phyloP scores from a whole-genome alignment of 2,329 filamentous ascomycete genomes.

The Iodosphaeria phyllophila region DNA sequence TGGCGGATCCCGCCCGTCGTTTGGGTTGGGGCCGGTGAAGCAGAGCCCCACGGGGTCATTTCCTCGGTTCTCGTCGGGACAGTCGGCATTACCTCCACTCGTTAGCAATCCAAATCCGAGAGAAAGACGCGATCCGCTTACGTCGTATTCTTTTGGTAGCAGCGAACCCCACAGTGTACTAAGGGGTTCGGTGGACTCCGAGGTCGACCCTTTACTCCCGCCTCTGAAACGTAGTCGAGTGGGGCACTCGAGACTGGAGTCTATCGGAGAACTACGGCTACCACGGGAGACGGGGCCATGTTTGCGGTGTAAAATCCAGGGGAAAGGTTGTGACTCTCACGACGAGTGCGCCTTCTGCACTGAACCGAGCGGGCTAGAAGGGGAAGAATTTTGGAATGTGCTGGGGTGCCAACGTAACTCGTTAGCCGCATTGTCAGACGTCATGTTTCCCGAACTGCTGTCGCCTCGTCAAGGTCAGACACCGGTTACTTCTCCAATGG shows the following conservation, averaged over 20 bases:
- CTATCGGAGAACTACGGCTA: constrained; percentile 35
- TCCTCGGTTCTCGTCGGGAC: constrained; percentile 17
- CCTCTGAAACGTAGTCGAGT: constrained; percentile 33
- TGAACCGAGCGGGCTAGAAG: constrained; percentile 16
- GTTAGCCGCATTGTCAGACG: constrained; percentile 25
- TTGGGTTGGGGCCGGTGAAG: constrained; percentile 15
- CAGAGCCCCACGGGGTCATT: constrained; percentile 21
- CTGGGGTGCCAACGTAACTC: constrained; percentile 33
- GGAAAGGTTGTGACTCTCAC: constrained; percentile 30
- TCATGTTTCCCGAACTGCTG: constrained; percentile 27
- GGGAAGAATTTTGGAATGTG: constrained; percentile 25
- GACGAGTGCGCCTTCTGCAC: constrained; percentile 29
- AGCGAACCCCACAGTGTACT: constrained; percentile 19
- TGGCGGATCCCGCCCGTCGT: constrained; percentile 9
- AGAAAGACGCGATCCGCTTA: constrained; percentile 22
- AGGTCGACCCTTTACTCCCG: constrained; percentile 31
- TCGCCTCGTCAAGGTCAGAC: constrained; percentile 30
- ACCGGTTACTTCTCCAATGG: constrained; percentile 29
- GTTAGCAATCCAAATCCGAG: constrained; percentile 14
- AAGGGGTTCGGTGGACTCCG: constrained; percentile 24
- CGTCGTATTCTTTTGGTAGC: constrained; percentile 20
- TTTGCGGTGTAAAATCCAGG: constrained; percentile 28
- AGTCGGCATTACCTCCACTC: constrained; percentile 17
- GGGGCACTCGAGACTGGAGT: constrained; percentile 33
- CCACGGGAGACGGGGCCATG: constrained; percentile 27